Conservation (phyloP, 768 basidiomycete genomes). For the Leccinum fibrillosum region DNA sequence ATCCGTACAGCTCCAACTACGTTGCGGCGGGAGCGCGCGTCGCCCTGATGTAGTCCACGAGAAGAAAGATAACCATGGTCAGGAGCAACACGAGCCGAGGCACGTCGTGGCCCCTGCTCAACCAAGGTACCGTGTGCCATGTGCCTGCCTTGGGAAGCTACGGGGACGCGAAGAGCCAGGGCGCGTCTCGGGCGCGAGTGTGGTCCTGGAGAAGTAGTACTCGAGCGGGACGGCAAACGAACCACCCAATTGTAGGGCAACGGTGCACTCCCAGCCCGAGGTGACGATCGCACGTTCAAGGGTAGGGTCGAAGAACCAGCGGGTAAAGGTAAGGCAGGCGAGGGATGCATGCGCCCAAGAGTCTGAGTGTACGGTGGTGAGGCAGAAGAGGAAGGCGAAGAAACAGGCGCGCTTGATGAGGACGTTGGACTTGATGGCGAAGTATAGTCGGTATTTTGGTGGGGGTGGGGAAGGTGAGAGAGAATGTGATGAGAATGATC, state of each 20-base stretch:
- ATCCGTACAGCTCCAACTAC: conserved; percentile 30
- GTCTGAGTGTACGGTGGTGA: conserved; percentile 47
- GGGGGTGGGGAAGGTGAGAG: conserved; percentile 66
- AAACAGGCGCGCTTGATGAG: conserved; percentile 91
- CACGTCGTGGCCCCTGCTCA: conserved; percentile 85
- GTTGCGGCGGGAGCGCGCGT: neutral
- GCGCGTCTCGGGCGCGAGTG: conserved; percentile 58
- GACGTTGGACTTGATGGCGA: conserved; percentile 75
- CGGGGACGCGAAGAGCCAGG: conserved; percentile 53
- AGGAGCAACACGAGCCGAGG: conserved; percentile 80
- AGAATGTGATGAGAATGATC: conserved; percentile 64
- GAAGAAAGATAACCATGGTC: too few relatives aligned
- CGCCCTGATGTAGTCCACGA: conserved; percentile 44
- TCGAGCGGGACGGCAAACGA: conserved; percentile 52
- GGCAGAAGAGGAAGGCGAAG: conserved; percentile 56
- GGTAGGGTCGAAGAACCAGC: conserved; percentile 82
- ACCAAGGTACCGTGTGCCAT: conserved; percentile 54
- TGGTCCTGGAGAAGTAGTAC: conserved; percentile 49
- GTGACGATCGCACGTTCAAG: conserved; percentile 47
- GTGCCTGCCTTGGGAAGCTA: conserved; percentile 34
- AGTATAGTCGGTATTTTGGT: conserved; percentile 58
- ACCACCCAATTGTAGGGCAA: conserved; percentile 53
- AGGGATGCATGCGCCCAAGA: conserved; percentile 50
- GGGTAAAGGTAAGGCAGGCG: conserved; percentile 72
- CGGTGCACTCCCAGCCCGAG: conserved; percentile 72